A percentile compares a stretch with the other conserved stretches of the same genome.
Evolutionary conservation across 2,329 filamentous ascomycete species (phyloP).

Genomic region (Orbilia blumenaviensis): DNA sequence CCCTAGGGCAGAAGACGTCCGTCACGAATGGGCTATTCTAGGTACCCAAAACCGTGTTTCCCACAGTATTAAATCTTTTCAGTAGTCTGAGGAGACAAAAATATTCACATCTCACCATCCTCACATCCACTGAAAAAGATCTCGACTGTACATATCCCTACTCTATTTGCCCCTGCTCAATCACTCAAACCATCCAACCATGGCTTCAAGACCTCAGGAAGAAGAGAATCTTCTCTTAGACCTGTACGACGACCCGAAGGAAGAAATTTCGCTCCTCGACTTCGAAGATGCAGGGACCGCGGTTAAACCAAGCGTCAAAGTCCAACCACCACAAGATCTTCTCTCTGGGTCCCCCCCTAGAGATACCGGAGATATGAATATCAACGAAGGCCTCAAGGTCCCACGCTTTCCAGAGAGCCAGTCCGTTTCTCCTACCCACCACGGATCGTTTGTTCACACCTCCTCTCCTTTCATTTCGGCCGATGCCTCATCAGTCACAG

Average conservation of each 20-base stretch:
- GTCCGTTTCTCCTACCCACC: not conserved
- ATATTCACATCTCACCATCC: too few species aligned
- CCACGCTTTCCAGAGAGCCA: not conserved
- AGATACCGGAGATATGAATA: too few species aligned
- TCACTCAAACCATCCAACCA: not conserved
- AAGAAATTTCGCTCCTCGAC: not conserved
- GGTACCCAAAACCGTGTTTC: too few species aligned
- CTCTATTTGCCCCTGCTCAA: too few species aligned
- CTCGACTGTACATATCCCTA: too few species aligned
- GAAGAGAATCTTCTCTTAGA: not conserved
- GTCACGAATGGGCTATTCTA: too few species aligned
- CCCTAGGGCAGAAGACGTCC: too few species aligned
- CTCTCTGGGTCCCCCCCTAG: too few species aligned
- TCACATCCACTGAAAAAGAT: too few species aligned
- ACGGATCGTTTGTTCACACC: not conserved
- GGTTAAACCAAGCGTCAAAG: not conserved
- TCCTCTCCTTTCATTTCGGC: not conserved
- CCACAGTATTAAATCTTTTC: too few species aligned
- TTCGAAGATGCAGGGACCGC: not conserved
- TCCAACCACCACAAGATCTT: not conserved
- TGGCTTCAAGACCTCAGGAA: not conserved
- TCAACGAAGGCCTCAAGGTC: too few species aligned
- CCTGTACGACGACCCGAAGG: not conserved
- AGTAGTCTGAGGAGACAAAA: too few species aligned
- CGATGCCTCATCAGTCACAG: not conserved